Evolutionary conservation across 2,329 filamentous ascomycete species (phyloP), one percentile per base, ranked within the genome.

Genomic region (Metarhizium album): DNA sequence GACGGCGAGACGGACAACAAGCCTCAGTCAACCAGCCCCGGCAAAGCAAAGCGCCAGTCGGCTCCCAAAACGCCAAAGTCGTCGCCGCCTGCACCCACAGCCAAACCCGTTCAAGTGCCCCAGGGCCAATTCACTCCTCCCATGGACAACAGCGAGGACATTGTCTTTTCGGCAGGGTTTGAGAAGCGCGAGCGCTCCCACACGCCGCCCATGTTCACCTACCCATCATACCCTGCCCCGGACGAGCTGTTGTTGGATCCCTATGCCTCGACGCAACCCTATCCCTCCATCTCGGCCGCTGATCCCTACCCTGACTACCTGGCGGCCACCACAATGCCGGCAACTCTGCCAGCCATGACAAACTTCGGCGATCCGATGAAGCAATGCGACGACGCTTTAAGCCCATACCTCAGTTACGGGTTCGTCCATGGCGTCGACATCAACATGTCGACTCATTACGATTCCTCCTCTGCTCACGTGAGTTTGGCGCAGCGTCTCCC

Each of bases 401-500:
- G 76, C 57, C 77, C 83, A 5, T 86, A 83, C 67, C 79, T 86
- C 70, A 78, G 73, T 69, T 88, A 87, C 65, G 73, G 75, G 57
- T 83, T 82, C 59, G 74, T 85, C 66, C 73, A 78, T 52, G 74
- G 75, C 47, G 78, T 87, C 63, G 83, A 86, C 59, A 77, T 85
- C 59, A 75, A 75, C 63, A 69, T 73, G 53, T 70, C 74, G 52
- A 74, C 79, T 58, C 72, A 78, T 24, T 88, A 87, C 72, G 79
- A 85, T 64, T 73, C 82, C 59, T 79, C 80, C 67, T 78, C 80
- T 69, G 79, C 83, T 76, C 84, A 87, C 80, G 86, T 90, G 83
- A 84, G 81, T 83, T 72, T 60, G 55, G 55, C 60, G 62, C 71
- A 70, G 52, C 48, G 46, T 62, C 64, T 67, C 62, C 62, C 64